Percentiles rank a stretch among this genome's conserved stretches.
These are phyloP conservation scores for Wickerhamomyces ciferrii DNA, from an alignment of 805 yeast genomes.

Conservation along the genomic window DNA sequence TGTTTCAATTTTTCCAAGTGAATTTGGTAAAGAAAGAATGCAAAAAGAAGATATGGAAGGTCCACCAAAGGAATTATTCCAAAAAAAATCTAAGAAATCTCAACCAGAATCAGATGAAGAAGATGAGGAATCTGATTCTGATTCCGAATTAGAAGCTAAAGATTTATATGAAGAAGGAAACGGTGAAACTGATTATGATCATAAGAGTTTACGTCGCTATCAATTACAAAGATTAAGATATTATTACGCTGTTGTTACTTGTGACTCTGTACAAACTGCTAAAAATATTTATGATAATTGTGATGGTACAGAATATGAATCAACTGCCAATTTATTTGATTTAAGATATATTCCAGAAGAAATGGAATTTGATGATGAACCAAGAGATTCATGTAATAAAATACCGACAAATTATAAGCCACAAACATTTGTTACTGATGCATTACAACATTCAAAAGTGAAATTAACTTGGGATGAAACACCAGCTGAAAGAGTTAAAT, in stretches of 20 bases:
- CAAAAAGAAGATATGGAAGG: constrained; percentile 87
- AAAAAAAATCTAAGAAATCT: constrained; percentile 32
- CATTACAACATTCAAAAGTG: constrained; percentile 93
- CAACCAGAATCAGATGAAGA: constrained; percentile 28
- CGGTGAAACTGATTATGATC: constrained; percentile 79
- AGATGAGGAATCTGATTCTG: constrained; percentile 38
- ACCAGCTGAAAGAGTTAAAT: constrained; percentile 77
- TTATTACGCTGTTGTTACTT: constrained; percentile 84
- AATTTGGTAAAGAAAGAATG: constrained; percentile 90
- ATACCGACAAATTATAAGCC: constrained; percentile 82
- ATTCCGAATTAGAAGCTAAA: constrained; percentile 56
- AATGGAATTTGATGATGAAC: constrained; percentile 77
- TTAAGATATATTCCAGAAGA: constrained; percentile 90
- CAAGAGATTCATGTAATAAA: constrained; percentile 67
- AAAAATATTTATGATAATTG: constrained; percentile 74
- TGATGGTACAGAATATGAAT: constrained; percentile 94
- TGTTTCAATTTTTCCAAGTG: constrained; percentile 80
- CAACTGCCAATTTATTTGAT: constrained; percentile 93
- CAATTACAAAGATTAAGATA: constrained; percentile 91
- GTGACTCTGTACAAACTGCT: constrained; percentile 72
- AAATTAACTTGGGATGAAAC: constrained; percentile 98
- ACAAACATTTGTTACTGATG: constrained; percentile 80
- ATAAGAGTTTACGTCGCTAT: constrained; percentile 78
- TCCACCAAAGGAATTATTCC: constrained; percentile 81
- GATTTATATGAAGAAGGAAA: constrained; percentile 75